phyloP scores from a whole-genome alignment of 2,329 filamentous ascomycete genomes.

The Clonostachys sp. region DNA sequence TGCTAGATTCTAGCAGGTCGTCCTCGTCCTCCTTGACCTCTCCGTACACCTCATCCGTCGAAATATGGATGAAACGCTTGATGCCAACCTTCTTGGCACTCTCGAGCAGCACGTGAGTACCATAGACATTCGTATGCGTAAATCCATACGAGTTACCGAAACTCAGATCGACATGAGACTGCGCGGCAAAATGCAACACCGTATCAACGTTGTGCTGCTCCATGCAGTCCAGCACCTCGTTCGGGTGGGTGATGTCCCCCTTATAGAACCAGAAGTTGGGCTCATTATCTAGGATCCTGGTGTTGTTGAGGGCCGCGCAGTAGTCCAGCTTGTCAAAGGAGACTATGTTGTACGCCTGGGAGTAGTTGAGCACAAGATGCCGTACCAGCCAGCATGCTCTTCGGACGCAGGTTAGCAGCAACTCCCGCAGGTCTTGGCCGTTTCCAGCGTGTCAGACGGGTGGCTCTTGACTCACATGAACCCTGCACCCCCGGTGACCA shows the following conservation, averaged over 20 bases:
- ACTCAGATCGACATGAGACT: slow-evolving; percentile 77
- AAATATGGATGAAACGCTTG: slow-evolving; percentile 74
- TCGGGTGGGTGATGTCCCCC: slow-evolving; percentile 70
- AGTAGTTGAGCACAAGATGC: slow-evolving; percentile 71
- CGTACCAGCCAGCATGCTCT: slow-evolving; percentile 82
- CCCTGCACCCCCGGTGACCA: slow-evolving; percentile 79
- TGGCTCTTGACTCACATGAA: slow-evolving; percentile 63
- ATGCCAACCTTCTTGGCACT: slow-evolving; percentile 68
- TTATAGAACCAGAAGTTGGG: slow-evolving; percentile 76
- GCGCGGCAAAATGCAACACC: slow-evolving; percentile 80
- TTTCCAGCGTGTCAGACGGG: neutral
- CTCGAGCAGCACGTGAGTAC: slow-evolving; percentile 79
- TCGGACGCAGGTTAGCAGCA: slow-evolving; percentile 4
- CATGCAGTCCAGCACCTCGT: slow-evolving; percentile 66
- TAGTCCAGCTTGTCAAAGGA: slow-evolving; percentile 85
- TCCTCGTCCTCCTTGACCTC: slow-evolving; percentile 70
- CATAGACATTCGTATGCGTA: slow-evolving; percentile 77
- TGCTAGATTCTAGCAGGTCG: slow-evolving; percentile 68
- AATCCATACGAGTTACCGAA: slow-evolving; percentile 82
- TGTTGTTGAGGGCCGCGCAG: slow-evolving; percentile 78
- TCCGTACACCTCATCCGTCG: slow-evolving; percentile 82
- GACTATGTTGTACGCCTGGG: slow-evolving; percentile 69
- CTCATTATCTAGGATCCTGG: slow-evolving; percentile 59
- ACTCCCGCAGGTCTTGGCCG: neutral
- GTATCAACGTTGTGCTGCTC: slow-evolving; percentile 71